Conservation (phyloP, 139 green algal genomes). For the Picochlorum sp. region DNA sequence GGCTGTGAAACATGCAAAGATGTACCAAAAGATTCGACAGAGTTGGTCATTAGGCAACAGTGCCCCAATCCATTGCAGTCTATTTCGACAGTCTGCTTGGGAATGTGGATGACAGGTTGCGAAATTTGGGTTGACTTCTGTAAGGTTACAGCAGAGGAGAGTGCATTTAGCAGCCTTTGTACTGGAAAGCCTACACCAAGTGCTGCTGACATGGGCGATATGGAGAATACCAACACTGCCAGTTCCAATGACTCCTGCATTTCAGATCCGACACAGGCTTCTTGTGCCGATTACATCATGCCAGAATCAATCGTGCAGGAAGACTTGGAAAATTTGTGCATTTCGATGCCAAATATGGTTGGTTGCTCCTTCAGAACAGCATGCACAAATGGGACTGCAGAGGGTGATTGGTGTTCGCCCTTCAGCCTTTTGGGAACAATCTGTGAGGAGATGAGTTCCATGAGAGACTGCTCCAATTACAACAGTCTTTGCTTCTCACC, state of each 20-base stretch:
- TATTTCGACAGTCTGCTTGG: slow-evolving; percentile 2
- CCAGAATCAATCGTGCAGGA: neutral
- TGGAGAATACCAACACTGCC: neutral
- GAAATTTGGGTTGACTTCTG: slow-evolving; percentile 2
- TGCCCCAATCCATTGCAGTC: slow-evolving; percentile 4
- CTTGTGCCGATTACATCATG: slow-evolving; percentile 12
- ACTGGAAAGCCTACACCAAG: neutral
- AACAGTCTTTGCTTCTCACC: slow-evolving; percentile 17
- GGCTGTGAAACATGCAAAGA: neutral
- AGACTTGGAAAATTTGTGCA: slow-evolving; percentile 15
- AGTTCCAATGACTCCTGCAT: slow-evolving; percentile 5
- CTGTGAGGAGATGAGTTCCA: slow-evolving; percentile 19
- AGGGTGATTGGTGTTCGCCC: slow-evolving; percentile 17
- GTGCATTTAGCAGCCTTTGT: neutral
- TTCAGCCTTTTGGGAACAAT: slow-evolving; percentile 19
- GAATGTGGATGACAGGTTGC: neutral
- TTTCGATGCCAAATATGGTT: slow-evolving; percentile 17
- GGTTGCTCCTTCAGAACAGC: slow-evolving; percentile 20
- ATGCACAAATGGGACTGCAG: slow-evolving; percentile 12
- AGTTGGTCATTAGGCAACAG: neutral
- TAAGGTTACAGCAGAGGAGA: neutral
- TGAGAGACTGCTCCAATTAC: slow-evolving; percentile 16
- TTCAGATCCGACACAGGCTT: neutral
- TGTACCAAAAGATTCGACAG: neutral
- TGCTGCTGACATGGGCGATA: neutral